Evolutionary conservation across 805 yeast species (phyloP).

Genomic region (Yarrowia osloensis): DNA sequence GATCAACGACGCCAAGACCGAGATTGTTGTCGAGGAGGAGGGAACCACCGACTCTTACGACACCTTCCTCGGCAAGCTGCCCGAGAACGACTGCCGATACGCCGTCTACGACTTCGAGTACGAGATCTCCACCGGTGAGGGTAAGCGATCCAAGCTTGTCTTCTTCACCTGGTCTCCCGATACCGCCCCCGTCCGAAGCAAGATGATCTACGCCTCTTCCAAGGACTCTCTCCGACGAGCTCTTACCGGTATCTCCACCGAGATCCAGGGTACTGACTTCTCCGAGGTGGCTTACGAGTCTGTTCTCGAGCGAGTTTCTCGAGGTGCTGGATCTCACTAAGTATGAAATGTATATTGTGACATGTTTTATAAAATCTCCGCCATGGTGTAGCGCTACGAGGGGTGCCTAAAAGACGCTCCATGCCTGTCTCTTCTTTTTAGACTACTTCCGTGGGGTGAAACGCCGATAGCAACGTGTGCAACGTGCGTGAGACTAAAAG

Average conservation of each 20-base stretch:
- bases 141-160: conserved; percentile 78
- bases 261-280: conserved; percentile 97
- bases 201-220: conserved; percentile 99
- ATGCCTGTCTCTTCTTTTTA: background rate
- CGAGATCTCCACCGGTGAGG: conserved; percentile 86
- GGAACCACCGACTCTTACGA: conserved; percentile 79
- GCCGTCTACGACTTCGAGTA: conserved; percentile 97
- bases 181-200: conserved; percentile 86
- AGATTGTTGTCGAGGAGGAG: conserved; percentile 85
- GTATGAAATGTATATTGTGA: conserved; percentile 23
- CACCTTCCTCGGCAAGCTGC: conserved; percentile 79
- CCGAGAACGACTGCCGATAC: conserved; percentile 94
- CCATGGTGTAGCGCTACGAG: background rate
- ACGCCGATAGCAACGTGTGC: conserved; percentile 4
- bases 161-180: conserved; percentile 96
- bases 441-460: background rate
- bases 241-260: conserved; percentile 89
- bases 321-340: conserved; percentile 70
- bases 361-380: background rate
- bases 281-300: conserved; percentile 95
- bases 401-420: conserved; percentile 9
- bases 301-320: conserved; percentile 84
- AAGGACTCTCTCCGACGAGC: conserved; percentile 98
- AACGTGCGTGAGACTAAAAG: conserved; percentile 16
- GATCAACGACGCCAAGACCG: conserved; percentile 82